Evolutionary conservation across 2,329 filamentous ascomycete genomes (phyloP), one percentile per base, ranked within the genome.

Genomic region (Pseudocercospora eumusae): DNA sequence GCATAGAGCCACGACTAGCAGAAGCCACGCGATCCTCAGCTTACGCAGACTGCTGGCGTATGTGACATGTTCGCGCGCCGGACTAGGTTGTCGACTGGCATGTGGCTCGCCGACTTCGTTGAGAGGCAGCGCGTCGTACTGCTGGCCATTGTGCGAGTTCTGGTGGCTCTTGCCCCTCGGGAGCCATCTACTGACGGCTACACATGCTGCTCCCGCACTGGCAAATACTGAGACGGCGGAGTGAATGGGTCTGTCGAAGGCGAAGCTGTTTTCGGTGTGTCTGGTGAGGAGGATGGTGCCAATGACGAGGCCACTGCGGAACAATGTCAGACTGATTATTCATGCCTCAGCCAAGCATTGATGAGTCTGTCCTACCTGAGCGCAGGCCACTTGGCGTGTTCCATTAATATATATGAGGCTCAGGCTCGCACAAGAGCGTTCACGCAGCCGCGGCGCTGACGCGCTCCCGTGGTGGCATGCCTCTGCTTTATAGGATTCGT

Each of bases 171-270:
- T 23, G 18, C 10, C 31, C 31, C 58, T 61, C 6, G 66, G 66
- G 33, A 74, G 62, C 31, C 77, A 74, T 59, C 73, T 74, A 65
- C 75, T 77, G 49, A 75, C 64, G 40, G 72, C 68, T 10, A 80
- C 63, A 28, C 81, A 70, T 42, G 70, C 73, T 21, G 72, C 64
- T 8, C 78, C 79, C 9, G 77, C 71, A 23, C 77, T 69, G 44
- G 77, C 74, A 42, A 82, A 78, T 21, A 76, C 69, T 4, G 80
- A 65, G 40, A 79, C 72, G 18, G 75, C 70, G 6, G 79, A 76
- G 65, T 79, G 79, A 13, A 81, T 66, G 3, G 81, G 80, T 54
- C 78, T 79, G 66, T 82, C 82, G 66, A 74, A 70, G 28, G 72
- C 72, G 65, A 75, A 72, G 49, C 70, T 71, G 40, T 68, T 68